These are phyloP conservation scores for Pseudogymnoascus sp. DNA, from an alignment of 2,329 filamentous ascomycete species.

Conservation along the genomic window DNA sequence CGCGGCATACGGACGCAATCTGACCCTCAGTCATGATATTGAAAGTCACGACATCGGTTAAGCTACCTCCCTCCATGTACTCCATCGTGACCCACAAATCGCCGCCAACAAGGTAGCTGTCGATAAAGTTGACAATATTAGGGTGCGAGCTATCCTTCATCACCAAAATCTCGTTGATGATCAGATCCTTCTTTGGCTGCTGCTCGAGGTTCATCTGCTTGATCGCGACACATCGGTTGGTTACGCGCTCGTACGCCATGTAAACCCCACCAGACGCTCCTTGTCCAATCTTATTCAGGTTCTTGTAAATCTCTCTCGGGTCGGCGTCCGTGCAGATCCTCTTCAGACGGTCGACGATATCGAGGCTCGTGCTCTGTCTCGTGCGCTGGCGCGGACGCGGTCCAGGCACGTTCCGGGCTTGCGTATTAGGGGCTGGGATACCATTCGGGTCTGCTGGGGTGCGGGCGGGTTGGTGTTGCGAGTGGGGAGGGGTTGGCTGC, in stretches of 20 bases:
- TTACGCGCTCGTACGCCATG: constrained; percentile 76
- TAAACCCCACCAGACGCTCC: constrained; percentile 94
- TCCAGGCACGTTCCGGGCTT: constrained; percentile 36
- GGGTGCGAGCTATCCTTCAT: constrained; percentile 99
- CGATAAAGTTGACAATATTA: constrained; percentile 99
- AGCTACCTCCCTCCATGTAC: constrained; percentile 96
- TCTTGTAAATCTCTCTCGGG: constrained; percentile 77
- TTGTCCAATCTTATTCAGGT: constrained; percentile 91
- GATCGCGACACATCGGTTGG: constrained; percentile 86
- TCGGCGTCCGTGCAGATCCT: constrained; percentile 87
- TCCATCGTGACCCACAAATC: constrained; percentile 99
- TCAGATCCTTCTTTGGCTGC: constrained; percentile 97
- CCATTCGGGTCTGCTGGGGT: constrained; percentile 31
- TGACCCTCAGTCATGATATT: constrained; percentile 99
- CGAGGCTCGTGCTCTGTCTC: constrained; percentile 70
- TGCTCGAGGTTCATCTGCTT: constrained; percentile 99
- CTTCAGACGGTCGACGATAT: constrained; percentile 75
- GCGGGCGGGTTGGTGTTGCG: constrained; percentile 40
- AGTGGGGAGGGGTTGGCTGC: constrained; percentile 42
- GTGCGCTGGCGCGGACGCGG: constrained; percentile 68
- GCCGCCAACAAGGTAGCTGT: constrained; percentile 82
- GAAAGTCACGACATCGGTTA: constrained; percentile 97
- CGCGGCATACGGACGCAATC: constrained; percentile 89
- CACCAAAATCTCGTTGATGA: constrained; percentile 97
- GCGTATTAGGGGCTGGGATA: constrained; percentile 28